These are phyloP conservation scores for Arbutus unedo DNA, from an alignment of 148 eudicot species.

Conservation along the genomic window DNA sequence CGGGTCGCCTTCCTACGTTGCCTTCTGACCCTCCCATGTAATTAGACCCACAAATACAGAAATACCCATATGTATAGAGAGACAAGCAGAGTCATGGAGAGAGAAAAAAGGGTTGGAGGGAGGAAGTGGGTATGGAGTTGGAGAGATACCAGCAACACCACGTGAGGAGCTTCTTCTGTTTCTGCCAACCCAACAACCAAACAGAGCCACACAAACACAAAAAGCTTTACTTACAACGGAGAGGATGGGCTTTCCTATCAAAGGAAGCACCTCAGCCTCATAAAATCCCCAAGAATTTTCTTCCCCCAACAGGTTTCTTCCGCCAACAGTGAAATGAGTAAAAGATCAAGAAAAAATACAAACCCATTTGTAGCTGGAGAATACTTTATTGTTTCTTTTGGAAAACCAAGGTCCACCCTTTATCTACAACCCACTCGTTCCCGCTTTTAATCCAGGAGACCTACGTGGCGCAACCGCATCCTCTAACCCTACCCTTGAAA, in stretches of 20 bases:
- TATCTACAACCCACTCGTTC: conserved; percentile 25
- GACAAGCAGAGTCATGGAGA: conserved; percentile 8
- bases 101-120: conserved; percentile 8
- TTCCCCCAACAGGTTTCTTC: conserved; percentile 19
- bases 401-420: conserved; percentile 3
- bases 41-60: neutral
- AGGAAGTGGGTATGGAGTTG: neutral
- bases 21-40: too few species aligned
- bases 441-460: conserved; percentile 19
- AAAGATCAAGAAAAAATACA: conserved; percentile 16
- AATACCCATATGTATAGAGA: neutral
- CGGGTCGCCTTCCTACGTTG: too few species aligned
- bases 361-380: conserved; percentile 28
- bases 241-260: conserved; percentile 24
- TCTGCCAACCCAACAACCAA: conserved; percentile 28
- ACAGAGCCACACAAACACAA: conserved; percentile 31
- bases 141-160: conserved; percentile 31
- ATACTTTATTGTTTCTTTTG: conserved; percentile 15
- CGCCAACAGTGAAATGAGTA: conserved; percentile 8
- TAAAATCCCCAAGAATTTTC: conserved; percentile 13
- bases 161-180: conserved; percentile 19
- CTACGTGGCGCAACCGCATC: conserved; percentile 51
- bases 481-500: conserved; percentile 23
- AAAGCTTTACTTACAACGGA: conserved; percentile 16
- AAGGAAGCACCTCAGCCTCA: conserved; percentile 44